Percentiles rank a stretch among this genome's conserved stretches.
Conservation (phyloP, 345 rosid species). For the Acer saccharum region DNA sequence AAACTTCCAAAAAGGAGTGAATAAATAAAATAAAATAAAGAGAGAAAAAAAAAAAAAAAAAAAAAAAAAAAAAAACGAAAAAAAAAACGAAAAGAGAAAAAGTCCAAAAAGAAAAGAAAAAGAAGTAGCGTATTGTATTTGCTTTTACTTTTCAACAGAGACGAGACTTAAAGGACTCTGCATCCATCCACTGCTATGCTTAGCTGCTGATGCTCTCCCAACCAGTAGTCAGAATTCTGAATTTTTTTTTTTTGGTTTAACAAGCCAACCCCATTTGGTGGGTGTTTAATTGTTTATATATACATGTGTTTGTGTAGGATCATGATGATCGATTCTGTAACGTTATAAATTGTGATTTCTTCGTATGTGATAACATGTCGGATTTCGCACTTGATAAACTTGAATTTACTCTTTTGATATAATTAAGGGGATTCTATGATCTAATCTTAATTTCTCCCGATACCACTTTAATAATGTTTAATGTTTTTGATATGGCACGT, state of each 20-base stretch:
- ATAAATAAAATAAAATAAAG: no score
- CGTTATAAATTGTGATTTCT: no score
- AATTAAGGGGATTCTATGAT: no score
- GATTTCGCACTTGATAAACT: no score
- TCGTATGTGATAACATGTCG: no score
- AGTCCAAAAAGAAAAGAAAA: slow-evolving; percentile 26
- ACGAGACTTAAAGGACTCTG: slow-evolving; percentile 23
- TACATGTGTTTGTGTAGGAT: no score
- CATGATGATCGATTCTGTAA: no score
- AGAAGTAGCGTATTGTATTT: slow-evolving; percentile 16
- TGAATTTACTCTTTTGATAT: no score
- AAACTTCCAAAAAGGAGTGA: slow-evolving; percentile 45
- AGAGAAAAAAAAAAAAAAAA: background rate
- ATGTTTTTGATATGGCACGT: no score
- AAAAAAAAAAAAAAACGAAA: background rate
- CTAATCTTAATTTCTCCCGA: no score
- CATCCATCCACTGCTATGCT: background rate
- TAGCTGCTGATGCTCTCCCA: background rate
- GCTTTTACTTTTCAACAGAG: slow-evolving; percentile 17
- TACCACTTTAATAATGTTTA: no score
- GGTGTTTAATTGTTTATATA: no score
- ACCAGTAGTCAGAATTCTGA: slow-evolving; percentile 5
- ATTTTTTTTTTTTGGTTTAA: background rate
- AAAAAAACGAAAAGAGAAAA: slow-evolving; percentile 15
- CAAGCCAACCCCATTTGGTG: slow-evolving; percentile 11